These are phyloP conservation scores for Trichosporon coremiiforme DNA, from an alignment of 1,284 basidiomycete genomes.

Conservation along the genomic window DNA sequence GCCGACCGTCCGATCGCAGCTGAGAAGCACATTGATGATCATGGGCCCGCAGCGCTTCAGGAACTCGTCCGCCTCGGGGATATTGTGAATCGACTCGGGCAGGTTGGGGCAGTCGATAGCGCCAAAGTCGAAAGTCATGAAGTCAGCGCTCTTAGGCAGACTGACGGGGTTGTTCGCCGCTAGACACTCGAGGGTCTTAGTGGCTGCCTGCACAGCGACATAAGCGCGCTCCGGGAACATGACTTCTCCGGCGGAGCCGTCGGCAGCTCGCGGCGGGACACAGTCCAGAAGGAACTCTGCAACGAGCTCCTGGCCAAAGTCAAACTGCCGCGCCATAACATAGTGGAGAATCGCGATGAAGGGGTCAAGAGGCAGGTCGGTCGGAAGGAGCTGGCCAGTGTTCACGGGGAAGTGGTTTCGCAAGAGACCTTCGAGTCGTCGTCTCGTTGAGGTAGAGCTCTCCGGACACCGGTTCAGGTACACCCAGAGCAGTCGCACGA, in stretches of 20 bases:
- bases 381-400: constrained; percentile 65
- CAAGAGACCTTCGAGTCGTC: constrained; percentile 75
- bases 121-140: constrained; percentile 60
- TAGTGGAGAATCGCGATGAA: constrained; percentile 81
- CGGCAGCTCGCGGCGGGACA: constrained; percentile 54
- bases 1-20: constrained; percentile 71
- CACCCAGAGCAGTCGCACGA: constrained; percentile 85
- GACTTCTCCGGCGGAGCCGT: constrained; percentile 55
- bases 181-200: constrained; percentile 71
- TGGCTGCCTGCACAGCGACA: constrained; percentile 74
- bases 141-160: constrained; percentile 78
- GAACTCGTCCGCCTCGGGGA: constrained; percentile 74
- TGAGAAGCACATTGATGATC: constrained; percentile 65
- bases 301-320: constrained; percentile 80
- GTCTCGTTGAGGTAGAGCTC: constrained; percentile 71
- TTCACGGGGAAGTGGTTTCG: constrained; percentile 79
- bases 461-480: constrained; percentile 95
- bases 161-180: constrained; percentile 71
- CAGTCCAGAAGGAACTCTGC: constrained; percentile 74
- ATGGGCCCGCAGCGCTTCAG: constrained; percentile 68
- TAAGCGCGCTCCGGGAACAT: constrained; percentile 72
- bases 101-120: constrained; percentile 34
- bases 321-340: constrained; percentile 79
- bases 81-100: constrained; percentile 50
- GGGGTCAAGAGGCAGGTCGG: constrained; percentile 74